Conservation (phyloP, 176 grass and related monocot genomes). For the Poa pratensis region DNA sequence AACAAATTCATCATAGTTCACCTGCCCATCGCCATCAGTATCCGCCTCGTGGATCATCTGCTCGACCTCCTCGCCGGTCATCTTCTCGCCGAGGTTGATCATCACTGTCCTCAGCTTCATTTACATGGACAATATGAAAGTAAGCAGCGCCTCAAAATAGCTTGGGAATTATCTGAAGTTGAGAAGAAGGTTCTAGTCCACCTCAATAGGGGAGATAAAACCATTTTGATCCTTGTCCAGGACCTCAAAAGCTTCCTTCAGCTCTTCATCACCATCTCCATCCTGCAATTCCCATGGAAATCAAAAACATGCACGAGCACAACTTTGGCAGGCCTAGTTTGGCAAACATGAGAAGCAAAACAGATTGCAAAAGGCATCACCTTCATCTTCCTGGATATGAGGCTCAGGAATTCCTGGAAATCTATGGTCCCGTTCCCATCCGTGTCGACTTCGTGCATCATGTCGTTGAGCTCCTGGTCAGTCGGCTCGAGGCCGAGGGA, state of each 20-base stretch:
- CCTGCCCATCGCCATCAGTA: conserved; percentile 64
- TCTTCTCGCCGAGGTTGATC: conserved; percentile 78
- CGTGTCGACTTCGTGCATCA: conserved; percentile 77
- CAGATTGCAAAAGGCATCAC: conserved; percentile 20
- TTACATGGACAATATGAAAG: not conserved
- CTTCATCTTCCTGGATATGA: conserved; percentile 71
- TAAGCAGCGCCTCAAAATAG: not conserved
- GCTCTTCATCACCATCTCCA: conserved; percentile 62
- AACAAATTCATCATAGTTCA: conserved; percentile 76
- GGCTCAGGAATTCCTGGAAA: conserved; percentile 68
- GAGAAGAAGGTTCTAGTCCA: not conserved
- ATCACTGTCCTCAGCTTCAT: conserved; percentile 68
- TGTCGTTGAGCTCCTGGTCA: conserved; percentile 65
- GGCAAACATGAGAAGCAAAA: not conserved
- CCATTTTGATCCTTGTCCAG: conserved; percentile 85
- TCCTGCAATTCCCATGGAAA: conserved; percentile 45
- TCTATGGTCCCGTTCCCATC: conserved; percentile 87
- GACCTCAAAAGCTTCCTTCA: conserved; percentile 81
- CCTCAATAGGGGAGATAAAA: conserved; percentile 80
- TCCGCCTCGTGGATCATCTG: conserved; percentile 83
- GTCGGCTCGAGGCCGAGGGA: conserved; percentile 67
- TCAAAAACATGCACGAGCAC: not conserved
- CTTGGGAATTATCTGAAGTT: not conserved
- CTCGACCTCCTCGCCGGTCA: conserved; percentile 63
- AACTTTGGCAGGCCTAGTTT: not conserved